Evolutionary conservation across 2,329 filamentous ascomycete species (phyloP).

Genomic region (Diaporthe vaccinii): DNA sequence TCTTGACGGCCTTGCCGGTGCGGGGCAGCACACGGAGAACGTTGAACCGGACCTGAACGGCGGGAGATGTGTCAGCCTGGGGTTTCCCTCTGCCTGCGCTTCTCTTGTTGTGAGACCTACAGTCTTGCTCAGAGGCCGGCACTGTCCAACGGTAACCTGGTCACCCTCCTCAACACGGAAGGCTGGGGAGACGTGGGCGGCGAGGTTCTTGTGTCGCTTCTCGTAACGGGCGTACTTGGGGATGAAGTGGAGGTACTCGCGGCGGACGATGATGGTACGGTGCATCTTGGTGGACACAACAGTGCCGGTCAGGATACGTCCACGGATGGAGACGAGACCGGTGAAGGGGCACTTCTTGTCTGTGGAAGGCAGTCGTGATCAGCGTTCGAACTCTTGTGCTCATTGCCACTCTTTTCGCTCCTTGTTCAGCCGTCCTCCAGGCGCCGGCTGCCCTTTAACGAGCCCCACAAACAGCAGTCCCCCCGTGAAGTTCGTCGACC

Average conservation of each 20-base stretch:
- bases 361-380: conserved; percentile 55
- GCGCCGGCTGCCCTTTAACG: conserved; percentile 2
- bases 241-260: conserved; percentile 99
- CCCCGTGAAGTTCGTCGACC: neutral
- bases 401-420: conserved; percentile 1
- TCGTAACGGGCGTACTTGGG: conserved; percentile 99
- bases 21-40: conserved; percentile 98
- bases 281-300: conserved; percentile 99
- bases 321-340: conserved; percentile 98
- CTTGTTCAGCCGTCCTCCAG: neutral
- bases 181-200: conserved; percentile 97
- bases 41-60: conserved; percentile 92
- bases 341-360: conserved; percentile 99
- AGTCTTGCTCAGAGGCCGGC: conserved; percentile 99
- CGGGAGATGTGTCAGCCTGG: conserved; percentile 35
- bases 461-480: neutral
- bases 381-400: conserved; percentile 30
- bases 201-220: conserved; percentile 99
- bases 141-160: conserved; percentile 99
- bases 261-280: conserved; percentile 98
- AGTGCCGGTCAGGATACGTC: conserved; percentile 99
- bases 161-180: conserved; percentile 99
- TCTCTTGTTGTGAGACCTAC: conserved; percentile 71
- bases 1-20: conserved; percentile 97
- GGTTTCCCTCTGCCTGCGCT: conserved; percentile 23